Evolutionary conservation across 2,329 filamentous ascomycete species (phyloP).

Genomic region (Lachnellula hyalina): DNA sequence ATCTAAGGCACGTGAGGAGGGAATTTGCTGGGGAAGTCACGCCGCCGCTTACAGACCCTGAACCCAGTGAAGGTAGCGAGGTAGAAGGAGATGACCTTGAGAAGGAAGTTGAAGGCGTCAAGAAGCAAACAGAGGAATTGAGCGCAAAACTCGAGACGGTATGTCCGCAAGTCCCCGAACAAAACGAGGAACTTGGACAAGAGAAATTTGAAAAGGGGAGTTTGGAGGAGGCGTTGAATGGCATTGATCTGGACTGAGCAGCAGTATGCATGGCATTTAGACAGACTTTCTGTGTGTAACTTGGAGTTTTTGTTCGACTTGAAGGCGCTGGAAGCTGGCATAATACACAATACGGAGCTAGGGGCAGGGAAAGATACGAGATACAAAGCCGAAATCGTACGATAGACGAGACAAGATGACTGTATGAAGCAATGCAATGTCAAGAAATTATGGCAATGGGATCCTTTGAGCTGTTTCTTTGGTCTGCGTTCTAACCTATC

Average conservation of each 20-base stretch:
- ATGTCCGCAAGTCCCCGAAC: conserved; percentile 14
- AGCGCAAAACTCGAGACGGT: conserved; percentile 18
- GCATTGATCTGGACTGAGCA: conserved; percentile 29
- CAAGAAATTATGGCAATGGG: too few relatives aligned
- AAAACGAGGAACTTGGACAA: conserved; percentile 10
- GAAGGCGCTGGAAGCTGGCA: too few relatives aligned
- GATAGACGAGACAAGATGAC: too few relatives aligned
- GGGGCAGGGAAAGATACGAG: too few relatives aligned
- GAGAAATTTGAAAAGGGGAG: conserved; percentile 2
- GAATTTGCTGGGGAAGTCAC: conserved; percentile 25
- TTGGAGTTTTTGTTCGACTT: too few relatives aligned
- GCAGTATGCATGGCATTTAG: too few relatives aligned
- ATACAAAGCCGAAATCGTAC: too few relatives aligned
- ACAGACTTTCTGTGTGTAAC: too few relatives aligned
- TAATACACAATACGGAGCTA: too few relatives aligned
- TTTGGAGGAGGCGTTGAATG: conserved; percentile 28
- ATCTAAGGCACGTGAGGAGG: conserved; percentile 26
- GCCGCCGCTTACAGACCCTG: conserved; percentile 27
- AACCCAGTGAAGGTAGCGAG: conserved; percentile 19
- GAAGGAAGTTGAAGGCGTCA: conserved; percentile 14
- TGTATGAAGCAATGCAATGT: too few relatives aligned
- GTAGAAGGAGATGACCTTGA: conserved; percentile 22
- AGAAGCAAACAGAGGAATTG: conserved; percentile 13
- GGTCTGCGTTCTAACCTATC: too few relatives aligned
- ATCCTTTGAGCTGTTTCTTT: too few relatives aligned